A percentile compares a stretch with the other conserved stretches of the same genome.
Conservation (phyloP, 192 early-diverging fungal species). For the Funneliformis mosseae region DNA sequence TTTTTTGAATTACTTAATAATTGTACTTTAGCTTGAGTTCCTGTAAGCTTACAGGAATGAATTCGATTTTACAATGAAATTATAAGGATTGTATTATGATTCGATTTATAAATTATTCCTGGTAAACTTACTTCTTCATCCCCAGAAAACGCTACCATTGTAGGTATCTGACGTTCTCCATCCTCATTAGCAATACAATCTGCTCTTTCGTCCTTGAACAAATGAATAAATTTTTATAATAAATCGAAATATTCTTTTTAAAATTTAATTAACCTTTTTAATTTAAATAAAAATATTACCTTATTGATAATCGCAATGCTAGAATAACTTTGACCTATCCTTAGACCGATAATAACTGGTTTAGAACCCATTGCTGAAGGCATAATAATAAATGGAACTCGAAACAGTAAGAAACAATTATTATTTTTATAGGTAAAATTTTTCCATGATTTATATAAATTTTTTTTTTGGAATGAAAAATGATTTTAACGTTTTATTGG, state of each 20-base stretch:
- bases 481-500: too few species aligned
- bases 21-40: slow-evolving; percentile 81
- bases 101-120: background rate
- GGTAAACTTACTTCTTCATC: slow-evolving; percentile 78
- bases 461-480: too few species aligned
- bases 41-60: slow-evolving; percentile 39
- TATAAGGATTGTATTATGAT: background rate
- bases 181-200: slow-evolving; percentile 98
- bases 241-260: background rate
- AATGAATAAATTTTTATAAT: background rate
- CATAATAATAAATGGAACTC: background rate
- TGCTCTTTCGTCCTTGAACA: slow-evolving; percentile 64
- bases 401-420: background rate
- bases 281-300: slow-evolving; percentile 38
- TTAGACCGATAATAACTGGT: slow-evolving; percentile 62
- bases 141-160: slow-evolving; percentile 88
- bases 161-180: slow-evolving; percentile 94
- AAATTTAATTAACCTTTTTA: background rate
- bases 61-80: background rate
- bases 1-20: slow-evolving; percentile 84
- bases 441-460: background rate
- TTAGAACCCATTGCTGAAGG: background rate
- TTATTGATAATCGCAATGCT: slow-evolving; percentile 82
- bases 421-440: background rate
- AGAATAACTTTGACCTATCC: slow-evolving; percentile 79